Base-by-base conservation (phyloP, 2,329 filamentous ascomycete genomes). In the Pseudopithomyces maydicus region DNA sequence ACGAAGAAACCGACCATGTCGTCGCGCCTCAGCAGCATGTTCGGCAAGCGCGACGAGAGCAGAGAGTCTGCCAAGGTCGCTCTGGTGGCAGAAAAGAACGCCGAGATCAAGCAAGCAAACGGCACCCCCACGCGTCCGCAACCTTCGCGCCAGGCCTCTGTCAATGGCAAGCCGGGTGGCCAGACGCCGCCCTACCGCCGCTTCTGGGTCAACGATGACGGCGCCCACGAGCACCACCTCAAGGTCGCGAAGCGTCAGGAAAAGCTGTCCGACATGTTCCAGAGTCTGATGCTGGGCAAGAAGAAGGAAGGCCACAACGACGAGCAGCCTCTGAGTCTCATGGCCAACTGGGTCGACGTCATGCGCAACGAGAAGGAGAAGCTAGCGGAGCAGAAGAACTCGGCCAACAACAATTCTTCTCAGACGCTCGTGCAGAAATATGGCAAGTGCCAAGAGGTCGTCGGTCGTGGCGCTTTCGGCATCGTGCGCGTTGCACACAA, bases 401-500 rank as follows among this genome's bases (percentile, higher is more conserved):
- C 86, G 22, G 89, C 89, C 0, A 90, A 89, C 71, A 90, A 89
- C 70, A 84, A 41, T 19, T 10, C 89, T 17, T 89, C 90, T 15
- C 87, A 87, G 19, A 92, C 92, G 0, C 81, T 99, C 47, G 91
- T 95, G 1, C 92, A 98, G 72, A 98, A 98, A 75, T 99, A 99
- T 74, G 95, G 95, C 68, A 98, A 98, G 79, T 98, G 95, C 74
- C 94, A 98, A 73, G 95, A 99, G 76, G 88, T 99, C 33, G 92
- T 99, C 22, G 95, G 95, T 19, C 91, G 94, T 36, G 95, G 95
- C 59, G 95, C 95, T 41, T 99, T 99, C 76, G 95, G 95, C 55
- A 96, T 99, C 62, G 95, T 99, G 63, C 88, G 95, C 59, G 97
- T 98, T 76, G 97, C 94, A 15, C 95, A 98, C 85, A 99, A 99